phyloP scores from a whole-genome alignment of 768 basidiomycete species.

The Boletus bicolor region DNA sequence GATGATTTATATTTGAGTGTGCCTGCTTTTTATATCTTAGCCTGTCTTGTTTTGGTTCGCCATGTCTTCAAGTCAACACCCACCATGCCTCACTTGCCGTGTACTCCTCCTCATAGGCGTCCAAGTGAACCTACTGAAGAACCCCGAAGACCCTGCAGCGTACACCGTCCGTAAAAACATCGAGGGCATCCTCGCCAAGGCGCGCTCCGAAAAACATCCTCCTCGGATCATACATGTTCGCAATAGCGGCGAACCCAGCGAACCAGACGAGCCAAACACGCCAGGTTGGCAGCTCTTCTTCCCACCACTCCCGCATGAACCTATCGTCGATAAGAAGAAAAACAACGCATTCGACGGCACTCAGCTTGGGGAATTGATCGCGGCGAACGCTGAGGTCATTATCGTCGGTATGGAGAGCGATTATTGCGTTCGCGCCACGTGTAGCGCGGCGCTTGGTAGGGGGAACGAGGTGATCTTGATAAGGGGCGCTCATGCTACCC shows the following conservation, averaged over 20 bases:
- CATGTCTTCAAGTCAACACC: conserved; percentile 24
- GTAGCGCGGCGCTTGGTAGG: conserved; percentile 55
- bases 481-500: conserved; percentile 62
- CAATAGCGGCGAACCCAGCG: conserved; percentile 58
- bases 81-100: conserved; percentile 28
- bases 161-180: conserved; percentile 46
- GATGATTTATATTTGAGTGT: conserved; percentile 10
- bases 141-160: conserved; percentile 45
- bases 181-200: conserved; percentile 44
- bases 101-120: conserved; percentile 61
- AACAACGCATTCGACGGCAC: conserved; percentile 71
- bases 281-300: conserved; percentile 63
- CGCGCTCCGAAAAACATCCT: conserved; percentile 45
- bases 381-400: conserved; percentile 55
- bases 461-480: conserved; percentile 68
- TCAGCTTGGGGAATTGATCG: conserved; percentile 46
- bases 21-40: not conserved
- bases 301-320: conserved; percentile 47
- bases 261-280: conserved; percentile 54
- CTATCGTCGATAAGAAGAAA: conserved; percentile 62
- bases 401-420: conserved; percentile 69
- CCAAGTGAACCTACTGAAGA: conserved; percentile 48
- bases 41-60: not conserved
- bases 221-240: conserved; percentile 67
- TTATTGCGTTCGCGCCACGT: conserved; percentile 56